A percentile compares a stretch with the other conserved stretches of the same genome.
Evolutionary conservation across 495 filamentous ascomycete species (phyloP).

Genomic region (Xylaria acuta): DNA sequence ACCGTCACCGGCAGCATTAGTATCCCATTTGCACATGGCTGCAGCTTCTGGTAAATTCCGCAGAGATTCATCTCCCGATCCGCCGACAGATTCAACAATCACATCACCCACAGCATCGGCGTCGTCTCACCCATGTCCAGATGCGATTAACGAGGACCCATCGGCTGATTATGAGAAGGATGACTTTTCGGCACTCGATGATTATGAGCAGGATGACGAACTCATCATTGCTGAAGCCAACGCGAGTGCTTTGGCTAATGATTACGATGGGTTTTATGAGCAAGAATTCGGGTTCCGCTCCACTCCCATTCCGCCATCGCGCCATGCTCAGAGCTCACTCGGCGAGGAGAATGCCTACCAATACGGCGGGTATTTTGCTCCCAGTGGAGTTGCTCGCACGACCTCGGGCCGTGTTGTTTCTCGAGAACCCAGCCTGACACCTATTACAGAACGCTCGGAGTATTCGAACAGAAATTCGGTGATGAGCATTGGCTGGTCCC

Average conservation of each 20-base stretch:
- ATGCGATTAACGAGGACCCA: conserved; percentile 40
- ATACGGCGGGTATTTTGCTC: conserved; percentile 91
- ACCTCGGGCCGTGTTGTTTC: conserved; percentile 73
- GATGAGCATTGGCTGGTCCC: conserved; percentile 71
- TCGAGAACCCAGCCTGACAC: conserved; percentile 88
- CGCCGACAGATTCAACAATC: conserved; percentile 55
- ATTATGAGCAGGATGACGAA: conserved; percentile 77
- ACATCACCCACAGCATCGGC: conserved; percentile 51
- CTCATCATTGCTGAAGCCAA: conserved; percentile 94
- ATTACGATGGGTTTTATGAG: conserved; percentile 92
- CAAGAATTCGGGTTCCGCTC: conserved; percentile 99
- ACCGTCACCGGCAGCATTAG: neutral
- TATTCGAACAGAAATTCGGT: conserved; percentile 93
- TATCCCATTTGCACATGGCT: conserved; percentile 61
- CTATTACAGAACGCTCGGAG: conserved; percentile 95
- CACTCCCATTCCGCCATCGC: conserved; percentile 52
- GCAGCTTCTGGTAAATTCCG: conserved; percentile 72
- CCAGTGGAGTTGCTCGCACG: conserved; percentile 68
- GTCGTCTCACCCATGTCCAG: conserved; percentile 34
- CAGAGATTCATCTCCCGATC: conserved; percentile 61
- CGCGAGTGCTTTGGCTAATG: conserved; percentile 88
- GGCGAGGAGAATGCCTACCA: conserved; percentile 54
- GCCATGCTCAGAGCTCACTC: conserved; percentile 37
- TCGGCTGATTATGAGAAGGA: conserved; percentile 60
- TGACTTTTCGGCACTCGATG: conserved; percentile 57